A percentile compares a stretch with the other conserved stretches of the same genome.
Evolutionary conservation across 2,329 filamentous ascomycete genomes (phyloP).

Genomic region (Ophiostoma sp.): DNA sequence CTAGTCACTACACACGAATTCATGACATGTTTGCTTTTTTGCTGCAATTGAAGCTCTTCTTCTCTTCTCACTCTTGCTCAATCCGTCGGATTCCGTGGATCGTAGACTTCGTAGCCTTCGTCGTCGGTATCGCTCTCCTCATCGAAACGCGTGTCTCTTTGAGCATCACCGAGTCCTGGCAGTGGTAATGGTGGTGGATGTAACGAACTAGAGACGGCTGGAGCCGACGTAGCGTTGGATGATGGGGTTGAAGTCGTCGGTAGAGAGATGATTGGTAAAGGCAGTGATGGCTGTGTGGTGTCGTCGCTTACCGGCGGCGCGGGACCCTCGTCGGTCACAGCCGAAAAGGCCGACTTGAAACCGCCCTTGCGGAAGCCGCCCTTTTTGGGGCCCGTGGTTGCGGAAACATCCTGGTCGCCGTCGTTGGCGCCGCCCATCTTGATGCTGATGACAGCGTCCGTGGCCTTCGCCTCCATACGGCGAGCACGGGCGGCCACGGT

Average conservation of each 20-base stretch:
- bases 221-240: background rate
- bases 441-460: constrained; percentile 66
- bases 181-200: background rate
- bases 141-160: constrained; percentile 23
- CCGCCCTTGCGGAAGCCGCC: constrained; percentile 83
- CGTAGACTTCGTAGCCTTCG: constrained; percentile 69
- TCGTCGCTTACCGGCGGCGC: constrained; percentile 39
- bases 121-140: constrained; percentile 66
- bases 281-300: constrained; percentile 24
- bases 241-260: constrained; percentile 12
- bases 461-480: constrained; percentile 68
- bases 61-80: constrained; percentile 48
- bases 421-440: constrained; percentile 50
- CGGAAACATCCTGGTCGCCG: constrained; percentile 21
- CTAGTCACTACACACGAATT: background rate
- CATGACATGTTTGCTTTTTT: background rate
- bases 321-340: constrained; percentile 44
- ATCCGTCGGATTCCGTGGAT: constrained; percentile 61
- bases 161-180: background rate
- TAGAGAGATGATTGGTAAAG: background rate
- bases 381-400: constrained; percentile 59
- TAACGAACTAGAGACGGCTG: background rate
- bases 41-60: background rate
- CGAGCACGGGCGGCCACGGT: constrained; percentile 63
- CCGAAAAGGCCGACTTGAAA: constrained; percentile 74